These are phyloP conservation scores for Candida mattraensis DNA, from an alignment of 805 yeast species.

Conservation along the genomic window DNA sequence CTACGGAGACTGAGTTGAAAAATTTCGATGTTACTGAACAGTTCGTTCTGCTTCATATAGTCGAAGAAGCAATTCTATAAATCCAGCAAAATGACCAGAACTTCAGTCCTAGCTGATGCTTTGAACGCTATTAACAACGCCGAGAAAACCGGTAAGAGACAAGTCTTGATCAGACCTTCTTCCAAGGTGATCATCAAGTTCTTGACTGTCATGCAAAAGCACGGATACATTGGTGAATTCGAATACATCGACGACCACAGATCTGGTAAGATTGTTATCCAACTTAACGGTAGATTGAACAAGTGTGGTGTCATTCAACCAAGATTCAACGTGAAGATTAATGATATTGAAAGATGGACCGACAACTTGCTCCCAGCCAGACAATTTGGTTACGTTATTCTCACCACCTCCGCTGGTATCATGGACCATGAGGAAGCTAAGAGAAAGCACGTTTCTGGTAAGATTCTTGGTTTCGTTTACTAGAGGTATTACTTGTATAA, in stretches of 20 bases:
- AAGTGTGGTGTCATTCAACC: constrained; percentile 99
- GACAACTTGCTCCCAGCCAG: constrained; percentile 98
- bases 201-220: constrained; percentile 95
- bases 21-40: no score
- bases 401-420: constrained; percentile 98
- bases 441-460: constrained; percentile 99
- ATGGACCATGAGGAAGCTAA: constrained; percentile 99
- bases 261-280: constrained; percentile 96
- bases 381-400: constrained; percentile 97
- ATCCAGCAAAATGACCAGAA: constrained; percentile 94
- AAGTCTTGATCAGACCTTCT: constrained; percentile 96
- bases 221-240: constrained; percentile 97
- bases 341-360: constrained; percentile 97
- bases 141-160: constrained; percentile 99
- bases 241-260: constrained; percentile 99
- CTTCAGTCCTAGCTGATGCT: constrained; percentile 98
- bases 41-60: no score
- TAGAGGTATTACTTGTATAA: constrained; percentile 37
- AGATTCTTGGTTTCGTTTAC: constrained; percentile 97
- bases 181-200: constrained; percentile 98
- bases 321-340: constrained; percentile 95
- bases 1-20: constrained; percentile 3
- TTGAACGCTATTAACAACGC: constrained; percentile 98
- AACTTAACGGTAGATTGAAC: constrained; percentile 97
- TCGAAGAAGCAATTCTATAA: no score